A percentile compares a stretch with the other conserved stretches of the same genome.
Evolutionary conservation across 2,329 filamentous ascomycete species (phyloP).

Genomic region (Epichloe uncinata): DNA sequence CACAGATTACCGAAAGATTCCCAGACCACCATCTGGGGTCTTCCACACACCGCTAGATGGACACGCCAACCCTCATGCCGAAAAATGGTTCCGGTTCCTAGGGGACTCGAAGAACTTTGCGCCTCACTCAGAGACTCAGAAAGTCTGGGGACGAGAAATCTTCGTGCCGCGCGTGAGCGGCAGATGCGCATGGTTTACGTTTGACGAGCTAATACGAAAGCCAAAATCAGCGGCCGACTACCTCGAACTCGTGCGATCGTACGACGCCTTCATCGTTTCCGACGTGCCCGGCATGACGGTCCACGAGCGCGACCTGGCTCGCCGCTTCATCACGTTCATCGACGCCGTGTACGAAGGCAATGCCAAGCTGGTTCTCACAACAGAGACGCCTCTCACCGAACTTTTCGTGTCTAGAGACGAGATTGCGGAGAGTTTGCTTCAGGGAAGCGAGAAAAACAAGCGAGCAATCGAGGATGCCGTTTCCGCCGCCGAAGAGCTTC

Average conservation of each 20-base stretch:
- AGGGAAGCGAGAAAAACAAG: constrained; percentile 29
- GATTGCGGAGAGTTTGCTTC: constrained; percentile 43
- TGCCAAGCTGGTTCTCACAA: constrained; percentile 91
- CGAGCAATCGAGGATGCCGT: background rate
- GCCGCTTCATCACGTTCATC: constrained; percentile 94
- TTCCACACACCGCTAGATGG: constrained; percentile 74
- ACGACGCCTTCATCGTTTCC: constrained; percentile 85
- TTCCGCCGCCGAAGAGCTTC: constrained; percentile 47
- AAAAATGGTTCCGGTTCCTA: constrained; percentile 92
- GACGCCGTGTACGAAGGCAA: constrained; percentile 88
- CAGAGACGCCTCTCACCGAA: constrained; percentile 69
- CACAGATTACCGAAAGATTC: constrained; percentile 96
- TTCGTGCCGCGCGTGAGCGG: constrained; percentile 79
- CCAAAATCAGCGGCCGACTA: constrained; percentile 93
- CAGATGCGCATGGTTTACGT: constrained; percentile 79
- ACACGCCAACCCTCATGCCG: constrained; percentile 64
- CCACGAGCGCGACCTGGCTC: constrained; percentile 70
- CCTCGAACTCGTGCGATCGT: constrained; percentile 76
- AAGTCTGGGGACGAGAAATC: constrained; percentile 88
- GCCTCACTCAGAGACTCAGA: constrained; percentile 65
- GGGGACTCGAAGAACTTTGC: constrained; percentile 66
- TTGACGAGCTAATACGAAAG: constrained; percentile 77
- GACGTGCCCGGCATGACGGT: constrained; percentile 87
- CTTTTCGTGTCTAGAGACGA: constrained; percentile 71
- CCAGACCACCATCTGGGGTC: constrained; percentile 80